Base-by-base conservation (phyloP, 306 rosid genomes). In the Corylus heterophylla region DNA sequence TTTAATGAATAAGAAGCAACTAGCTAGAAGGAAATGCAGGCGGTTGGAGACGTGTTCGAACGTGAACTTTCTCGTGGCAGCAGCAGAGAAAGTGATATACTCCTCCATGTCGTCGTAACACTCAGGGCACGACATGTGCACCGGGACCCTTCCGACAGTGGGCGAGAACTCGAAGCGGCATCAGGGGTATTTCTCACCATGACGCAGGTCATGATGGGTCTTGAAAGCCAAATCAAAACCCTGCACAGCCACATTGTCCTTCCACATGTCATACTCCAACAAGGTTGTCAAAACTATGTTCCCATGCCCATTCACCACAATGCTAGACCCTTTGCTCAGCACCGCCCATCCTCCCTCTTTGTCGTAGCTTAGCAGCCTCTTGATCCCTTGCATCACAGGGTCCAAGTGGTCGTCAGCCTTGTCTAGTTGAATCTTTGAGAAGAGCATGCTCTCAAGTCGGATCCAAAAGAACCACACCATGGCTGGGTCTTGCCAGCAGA, bases 391-490 rank as follows among this genome's bases (percentile, higher is more conserved):
- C 83, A 83, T 77, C 70, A 88, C 79, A 0, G 76, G 74, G 79
- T 88, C 90, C 2, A 12, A 0, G 0, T 74, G 75, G 1, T 83
- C 87, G 4, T 86, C 86, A 2, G 71, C 81, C 52, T 83, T 88
- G 7, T 59, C 78, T 9, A 81, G 83, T 20, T 90, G 92, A 18
- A 90, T 84, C 83, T 90, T 88, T 25, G 94, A 90, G 76, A 86
- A 82, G 12, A 88, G 75, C 92, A 90, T 90, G 88, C 94, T 90
- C 73, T 88, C 90, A 1, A 90, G 80, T 3, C 92, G 78, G 8
- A 86, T 85, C 94, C 92, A 90, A 81, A 88, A 88, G 89, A 88
- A 90, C 94, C 92, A 88, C 20, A 88, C 76, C 89, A 88, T 83
- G 76, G 86, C 80, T 3, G 64, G 86, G 47, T 86, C 90, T 79